Evolutionary conservation across 768 basidiomycete genomes (phyloP).

Genomic region (Boletus sp.): DNA sequence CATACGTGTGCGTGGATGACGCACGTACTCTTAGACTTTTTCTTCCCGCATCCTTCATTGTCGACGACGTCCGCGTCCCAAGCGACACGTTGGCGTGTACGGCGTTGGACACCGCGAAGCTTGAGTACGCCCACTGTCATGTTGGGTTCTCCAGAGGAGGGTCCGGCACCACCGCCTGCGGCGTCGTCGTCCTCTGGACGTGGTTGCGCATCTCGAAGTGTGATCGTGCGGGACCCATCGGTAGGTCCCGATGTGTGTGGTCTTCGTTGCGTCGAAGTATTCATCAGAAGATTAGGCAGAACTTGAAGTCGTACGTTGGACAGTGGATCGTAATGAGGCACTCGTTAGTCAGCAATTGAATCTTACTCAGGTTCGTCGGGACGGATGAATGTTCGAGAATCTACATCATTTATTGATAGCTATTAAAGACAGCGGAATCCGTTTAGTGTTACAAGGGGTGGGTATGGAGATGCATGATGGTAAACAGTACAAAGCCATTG

Average conservation of each 20-base stretch:
- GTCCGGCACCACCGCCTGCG: slow-evolving; percentile 12
- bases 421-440: slow-evolving; percentile 20
- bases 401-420: slow-evolving; percentile 12
- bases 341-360: slow-evolving; percentile 21
- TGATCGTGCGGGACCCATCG: slow-evolving; percentile 57
- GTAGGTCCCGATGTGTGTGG: slow-evolving; percentile 41
- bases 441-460: slow-evolving; percentile 27
- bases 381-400: slow-evolving; percentile 5
- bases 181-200: slow-evolving; percentile 24
- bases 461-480: slow-evolving; percentile 23
- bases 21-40: slow-evolving; percentile 88
- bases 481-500: slow-evolving; percentile 24
- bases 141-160: slow-evolving; percentile 20
- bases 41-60: slow-evolving; percentile 86
- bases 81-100: slow-evolving; percentile 57
- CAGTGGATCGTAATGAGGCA: neutral
- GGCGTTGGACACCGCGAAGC: slow-evolving; percentile 52
- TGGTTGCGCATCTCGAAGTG: slow-evolving; percentile 40
- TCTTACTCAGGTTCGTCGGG: neutral
- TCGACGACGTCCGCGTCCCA: slow-evolving; percentile 89
- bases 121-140: slow-evolving; percentile 49
- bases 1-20: too few relatives aligned
- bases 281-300: slow-evolving; percentile 3
- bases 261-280: slow-evolving; percentile 27
- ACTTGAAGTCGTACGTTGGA: neutral